These are phyloP conservation scores for Tetrapisispora pingtungensis DNA, from an alignment of 805 yeast genomes.

Conservation along the genomic window DNA sequence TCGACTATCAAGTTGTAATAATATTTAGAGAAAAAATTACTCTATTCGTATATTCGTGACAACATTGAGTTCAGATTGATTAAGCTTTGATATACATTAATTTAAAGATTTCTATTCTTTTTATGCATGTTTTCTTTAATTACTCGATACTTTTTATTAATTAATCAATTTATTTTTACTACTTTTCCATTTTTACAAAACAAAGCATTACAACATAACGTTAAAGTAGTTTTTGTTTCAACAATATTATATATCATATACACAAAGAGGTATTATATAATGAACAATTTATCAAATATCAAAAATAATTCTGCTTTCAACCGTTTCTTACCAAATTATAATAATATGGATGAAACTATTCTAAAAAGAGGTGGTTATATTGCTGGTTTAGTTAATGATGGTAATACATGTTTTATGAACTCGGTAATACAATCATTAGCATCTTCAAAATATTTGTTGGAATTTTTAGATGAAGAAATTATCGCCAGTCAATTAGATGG, in stretches of 20 bases:
- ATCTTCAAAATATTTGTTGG: slow-evolving; percentile 50
- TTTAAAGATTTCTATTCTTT: not conserved
- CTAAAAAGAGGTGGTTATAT: slow-evolving; percentile 56
- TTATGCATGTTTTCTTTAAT: slow-evolving; percentile 1
- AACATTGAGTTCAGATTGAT: not conserved
- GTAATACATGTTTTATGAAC: slow-evolving; percentile 93
- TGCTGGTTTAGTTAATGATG: slow-evolving; percentile 84
- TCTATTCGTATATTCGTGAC: too few relatives aligned
- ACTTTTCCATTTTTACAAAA: not conserved
- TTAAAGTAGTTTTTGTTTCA: slow-evolving; percentile 1
- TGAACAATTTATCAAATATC: slow-evolving; percentile 8
- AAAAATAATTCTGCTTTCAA: slow-evolving; percentile 5
- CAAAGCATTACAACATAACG: not conserved
- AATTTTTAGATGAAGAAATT: slow-evolving; percentile 43
- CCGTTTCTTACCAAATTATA: slow-evolving; percentile 1
- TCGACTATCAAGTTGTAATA: too few relatives aligned
- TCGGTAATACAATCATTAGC: slow-evolving; percentile 78
- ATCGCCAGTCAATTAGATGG: slow-evolving; percentile 3
- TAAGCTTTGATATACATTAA: not conserved
- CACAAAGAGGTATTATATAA: slow-evolving; percentile 5
- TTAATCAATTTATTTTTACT: not conserved
- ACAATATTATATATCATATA: slow-evolving; percentile 8
- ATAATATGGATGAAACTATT: slow-evolving; percentile 26
- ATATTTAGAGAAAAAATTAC: too few relatives aligned
- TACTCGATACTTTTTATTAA: not conserved